phyloP scores from a whole-genome alignment of 768 basidiomycete genomes.

The Arthromyces matolae region DNA sequence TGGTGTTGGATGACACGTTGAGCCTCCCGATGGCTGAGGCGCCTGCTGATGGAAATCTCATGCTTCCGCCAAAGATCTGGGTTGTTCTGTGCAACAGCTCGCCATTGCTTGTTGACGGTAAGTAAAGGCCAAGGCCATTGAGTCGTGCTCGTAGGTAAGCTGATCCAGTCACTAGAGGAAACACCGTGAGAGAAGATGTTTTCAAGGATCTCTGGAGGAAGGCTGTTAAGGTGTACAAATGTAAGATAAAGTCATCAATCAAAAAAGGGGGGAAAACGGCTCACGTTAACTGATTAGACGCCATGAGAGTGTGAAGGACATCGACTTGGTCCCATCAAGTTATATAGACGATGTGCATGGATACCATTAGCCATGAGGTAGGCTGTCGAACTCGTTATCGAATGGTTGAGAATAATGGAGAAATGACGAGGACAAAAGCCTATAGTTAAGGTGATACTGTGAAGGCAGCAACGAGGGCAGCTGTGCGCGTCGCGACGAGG shows the following conservation, averaged over 20 bases:
- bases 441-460: neutral
- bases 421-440: neutral
- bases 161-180: neutral
- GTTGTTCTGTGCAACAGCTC: conserved; percentile 1
- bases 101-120: conserved; percentile 6
- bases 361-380: too few species aligned
- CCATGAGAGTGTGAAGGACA: neutral
- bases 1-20: conserved; percentile 1
- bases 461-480: neutral
- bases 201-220: conserved; percentile 7
- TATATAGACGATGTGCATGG: conserved; percentile 1
- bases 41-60: conserved; percentile 4
- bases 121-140: conserved; percentile 9
- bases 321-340: neutral
- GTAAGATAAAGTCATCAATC: neutral
- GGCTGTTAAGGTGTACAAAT: neutral
- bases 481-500: neutral
- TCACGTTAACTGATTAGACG: neutral
- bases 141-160: neutral
- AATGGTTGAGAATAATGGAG: neutral
- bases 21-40: neutral
- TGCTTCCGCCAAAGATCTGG: conserved; percentile 8
- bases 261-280: neutral
- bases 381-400: neutral
- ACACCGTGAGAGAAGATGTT: conserved; percentile 6